These are phyloP conservation scores for Xylaria multiplex DNA, from an alignment of 2,329 filamentous ascomycete genomes.

Conservation along the genomic window DNA sequence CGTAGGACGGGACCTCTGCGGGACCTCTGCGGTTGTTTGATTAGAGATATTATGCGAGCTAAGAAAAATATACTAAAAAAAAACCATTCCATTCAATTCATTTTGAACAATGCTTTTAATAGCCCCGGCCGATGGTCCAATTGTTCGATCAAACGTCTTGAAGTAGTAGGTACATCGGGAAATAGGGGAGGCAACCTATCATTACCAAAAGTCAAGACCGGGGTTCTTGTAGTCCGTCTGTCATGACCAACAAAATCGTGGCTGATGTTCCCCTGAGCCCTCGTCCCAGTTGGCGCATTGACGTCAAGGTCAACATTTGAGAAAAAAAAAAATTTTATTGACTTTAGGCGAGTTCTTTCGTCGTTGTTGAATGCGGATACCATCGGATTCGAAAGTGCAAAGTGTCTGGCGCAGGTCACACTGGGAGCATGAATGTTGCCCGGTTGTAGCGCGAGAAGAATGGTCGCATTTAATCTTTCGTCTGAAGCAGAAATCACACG, in stretches of 20 bases:
- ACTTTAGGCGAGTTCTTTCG: constrained; percentile 9
- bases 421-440: constrained; percentile 23
- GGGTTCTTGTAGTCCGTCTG: background rate
- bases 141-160: constrained; percentile 7
- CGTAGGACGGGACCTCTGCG: constrained; percentile 17
- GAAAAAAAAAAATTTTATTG: background rate
- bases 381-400: constrained; percentile 33
- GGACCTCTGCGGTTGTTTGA: constrained; percentile 17
- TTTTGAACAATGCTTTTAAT: constrained; percentile 3
- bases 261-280: background rate
- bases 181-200: background rate
- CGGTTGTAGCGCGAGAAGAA: constrained; percentile 22
- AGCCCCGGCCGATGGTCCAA: constrained; percentile 13
- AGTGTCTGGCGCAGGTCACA: constrained; percentile 30
- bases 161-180: background rate
- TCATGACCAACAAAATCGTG: background rate
- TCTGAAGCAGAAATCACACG: constrained; percentile 34
- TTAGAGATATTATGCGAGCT: background rate
- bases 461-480: constrained; percentile 35
- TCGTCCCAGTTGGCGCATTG: background rate
- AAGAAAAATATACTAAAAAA: background rate
- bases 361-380: constrained; percentile 25
- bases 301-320: background rate
- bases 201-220: background rate
- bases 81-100: background rate